These are phyloP conservation scores for Nigrospora sphaerica DNA, from an alignment of 2,329 filamentous ascomycete species.

Conservation along the genomic window DNA sequence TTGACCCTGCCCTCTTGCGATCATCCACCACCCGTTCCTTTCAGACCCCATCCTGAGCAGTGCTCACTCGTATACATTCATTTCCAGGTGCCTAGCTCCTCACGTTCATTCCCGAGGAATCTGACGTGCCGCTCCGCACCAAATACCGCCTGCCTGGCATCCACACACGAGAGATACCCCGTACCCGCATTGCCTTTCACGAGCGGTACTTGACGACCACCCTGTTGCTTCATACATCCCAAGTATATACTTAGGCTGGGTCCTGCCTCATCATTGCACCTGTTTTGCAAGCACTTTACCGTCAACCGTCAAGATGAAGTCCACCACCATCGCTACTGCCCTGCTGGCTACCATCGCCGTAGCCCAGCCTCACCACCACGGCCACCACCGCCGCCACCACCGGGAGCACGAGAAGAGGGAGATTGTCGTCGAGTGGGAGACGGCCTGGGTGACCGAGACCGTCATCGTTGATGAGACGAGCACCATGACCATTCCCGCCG, in stretches of 20 bases:
- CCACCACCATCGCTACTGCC: conserved; percentile 30
- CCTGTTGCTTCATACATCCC: not conserved
- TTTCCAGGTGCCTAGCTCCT: conserved; percentile 15
- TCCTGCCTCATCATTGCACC: no score
- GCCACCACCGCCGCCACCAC: conserved; percentile 26
- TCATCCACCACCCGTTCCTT: conserved; percentile 19
- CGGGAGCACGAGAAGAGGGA: conserved; percentile 28
- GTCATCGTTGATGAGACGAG: conserved; percentile 43
- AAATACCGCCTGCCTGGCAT: conserved; percentile 3
- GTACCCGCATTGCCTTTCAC: not conserved
- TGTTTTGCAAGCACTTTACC: no score
- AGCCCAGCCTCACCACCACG: conserved; percentile 42
- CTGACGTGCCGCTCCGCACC: conserved; percentile 2
- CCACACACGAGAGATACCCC: not conserved
- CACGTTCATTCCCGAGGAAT: conserved; percentile 18
- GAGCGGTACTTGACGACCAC: not conserved
- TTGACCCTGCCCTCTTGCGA: conserved; percentile 6
- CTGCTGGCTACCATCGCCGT: conserved; percentile 36
- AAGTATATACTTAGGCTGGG: no score
- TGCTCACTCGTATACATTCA: conserved; percentile 26
- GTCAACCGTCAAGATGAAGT: conserved; percentile 33
- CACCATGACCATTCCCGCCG: conserved; percentile 16
- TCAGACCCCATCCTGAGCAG: conserved; percentile 16
- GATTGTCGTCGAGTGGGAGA: conserved; percentile 36
- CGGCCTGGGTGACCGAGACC: conserved; percentile 43